Evolutionary conservation across 179 eudicot species (phyloP).

Genomic region (Beta macrorhiza): DNA sequence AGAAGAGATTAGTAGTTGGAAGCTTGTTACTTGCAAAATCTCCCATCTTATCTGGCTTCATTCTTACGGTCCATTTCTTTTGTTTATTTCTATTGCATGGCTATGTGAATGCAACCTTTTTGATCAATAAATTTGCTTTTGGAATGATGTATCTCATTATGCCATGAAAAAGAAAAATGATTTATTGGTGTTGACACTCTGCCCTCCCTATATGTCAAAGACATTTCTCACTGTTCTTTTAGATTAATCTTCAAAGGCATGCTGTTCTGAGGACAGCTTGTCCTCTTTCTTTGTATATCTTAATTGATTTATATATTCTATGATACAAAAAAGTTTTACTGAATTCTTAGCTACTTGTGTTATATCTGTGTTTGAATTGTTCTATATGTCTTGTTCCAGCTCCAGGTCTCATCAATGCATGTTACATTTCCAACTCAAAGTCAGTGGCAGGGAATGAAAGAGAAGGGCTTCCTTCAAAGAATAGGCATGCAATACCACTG

Average conservation of each 20-base stretch:
- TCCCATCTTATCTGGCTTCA: not conserved
- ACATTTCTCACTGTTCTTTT: not conserved
- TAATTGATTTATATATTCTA: too few relatives aligned
- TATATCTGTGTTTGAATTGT: conserved; percentile 7
- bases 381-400: conserved; percentile 46
- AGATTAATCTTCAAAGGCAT: not conserved
- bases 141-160: not conserved
- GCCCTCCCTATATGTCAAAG: not conserved
- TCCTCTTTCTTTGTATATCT: too few relatives aligned
- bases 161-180: not conserved
- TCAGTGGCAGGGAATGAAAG: conserved; percentile 70
- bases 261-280: too few relatives aligned
- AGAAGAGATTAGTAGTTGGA: not conserved
- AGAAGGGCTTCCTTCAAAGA: conserved; percentile 85
- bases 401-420: conserved; percentile 85
- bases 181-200: not conserved
- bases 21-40: too few relatives aligned
- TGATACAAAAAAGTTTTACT: not conserved
- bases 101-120: not conserved
- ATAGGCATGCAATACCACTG: conserved; percentile 99
- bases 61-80: not conserved
- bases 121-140: not conserved
- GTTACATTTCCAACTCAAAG: conserved; percentile 75
- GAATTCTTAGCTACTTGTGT: not conserved
- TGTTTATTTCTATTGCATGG: not conserved